Evolutionary conservation across 495 filamentous ascomycete genomes (phyloP).

Genomic region (Talaromyces ruber): DNA sequence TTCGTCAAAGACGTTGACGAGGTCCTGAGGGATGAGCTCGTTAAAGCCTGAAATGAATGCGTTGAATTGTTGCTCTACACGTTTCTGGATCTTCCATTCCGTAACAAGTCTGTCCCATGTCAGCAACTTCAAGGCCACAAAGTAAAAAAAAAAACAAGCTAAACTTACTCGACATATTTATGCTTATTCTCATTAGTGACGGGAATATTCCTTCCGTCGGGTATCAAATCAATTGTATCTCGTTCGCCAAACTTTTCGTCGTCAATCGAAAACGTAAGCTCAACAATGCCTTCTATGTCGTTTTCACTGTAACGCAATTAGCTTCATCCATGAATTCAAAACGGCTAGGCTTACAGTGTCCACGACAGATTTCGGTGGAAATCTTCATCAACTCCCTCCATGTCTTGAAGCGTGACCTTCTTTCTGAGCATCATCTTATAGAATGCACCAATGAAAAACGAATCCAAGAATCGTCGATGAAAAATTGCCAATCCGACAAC

Average conservation of each 20-base stretch:
- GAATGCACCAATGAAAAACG: constrained; percentile 98
- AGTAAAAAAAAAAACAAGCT: not conserved
- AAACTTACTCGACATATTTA: constrained; percentile 80
- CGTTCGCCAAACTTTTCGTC: constrained; percentile 96
- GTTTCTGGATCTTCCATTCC: constrained; percentile 98
- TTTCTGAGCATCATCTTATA: constrained; percentile 99
- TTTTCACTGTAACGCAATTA: constrained; percentile 57
- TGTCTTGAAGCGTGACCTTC: constrained; percentile 83
- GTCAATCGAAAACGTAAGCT: constrained; percentile 90
- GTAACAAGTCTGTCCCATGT: constrained; percentile 62
- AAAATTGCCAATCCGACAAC: constrained; percentile 98
- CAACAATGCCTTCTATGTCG: constrained; percentile 85
- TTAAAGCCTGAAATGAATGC: constrained; percentile 97
- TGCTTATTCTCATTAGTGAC: constrained; percentile 97
- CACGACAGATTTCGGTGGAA: constrained; percentile 92
- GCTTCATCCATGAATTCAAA: not conserved
- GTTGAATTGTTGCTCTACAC: constrained; percentile 95
- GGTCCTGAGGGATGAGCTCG: constrained; percentile 90
- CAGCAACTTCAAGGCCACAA: not conserved
- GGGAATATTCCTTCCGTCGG: constrained; percentile 79
- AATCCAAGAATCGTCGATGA: constrained; percentile 94
- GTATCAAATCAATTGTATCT: constrained; percentile 85
- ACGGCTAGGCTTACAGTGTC: constrained; percentile 58
- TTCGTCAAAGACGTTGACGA: constrained; percentile 98
- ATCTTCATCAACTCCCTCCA: constrained; percentile 98